A percentile compares a stretch with the other conserved stretches of the same genome.
Conservation (phyloP, 768 basidiomycete species). For the Pilatotrama ljubarskyi region DNA sequence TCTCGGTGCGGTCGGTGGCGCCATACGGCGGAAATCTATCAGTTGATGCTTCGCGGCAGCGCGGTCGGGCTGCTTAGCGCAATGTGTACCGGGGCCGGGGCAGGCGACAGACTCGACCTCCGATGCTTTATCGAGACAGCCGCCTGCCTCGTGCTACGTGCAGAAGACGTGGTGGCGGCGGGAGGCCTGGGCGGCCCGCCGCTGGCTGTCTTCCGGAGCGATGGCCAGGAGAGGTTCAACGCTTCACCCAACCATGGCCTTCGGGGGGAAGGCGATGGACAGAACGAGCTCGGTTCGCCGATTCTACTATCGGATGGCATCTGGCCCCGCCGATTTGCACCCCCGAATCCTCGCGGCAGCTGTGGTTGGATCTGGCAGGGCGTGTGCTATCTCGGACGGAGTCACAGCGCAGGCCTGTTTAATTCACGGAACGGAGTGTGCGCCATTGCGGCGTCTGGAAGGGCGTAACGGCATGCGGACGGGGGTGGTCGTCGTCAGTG, state of each 20-base stretch:
- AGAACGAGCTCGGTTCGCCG: conserved; percentile 4
- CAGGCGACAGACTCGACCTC: neutral
- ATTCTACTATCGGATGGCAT: conserved; percentile 23
- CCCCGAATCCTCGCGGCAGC: conserved; percentile 19
- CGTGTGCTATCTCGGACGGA: neutral
- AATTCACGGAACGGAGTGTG: neutral
- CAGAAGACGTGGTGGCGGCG: too few relatives aligned
- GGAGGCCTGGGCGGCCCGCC: too few relatives aligned
- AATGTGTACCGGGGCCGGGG: neutral
- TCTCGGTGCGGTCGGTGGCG: conserved; percentile 8
- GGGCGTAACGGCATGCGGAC: neutral
- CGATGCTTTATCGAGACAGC: neutral
- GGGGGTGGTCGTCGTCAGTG: neutral
- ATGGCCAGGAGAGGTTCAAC: neutral
- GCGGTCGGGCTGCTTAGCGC: neutral
- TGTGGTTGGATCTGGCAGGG: conserved; percentile 3
- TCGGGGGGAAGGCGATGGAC: conserved; percentile 4
- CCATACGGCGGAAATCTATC: conserved; percentile 7
- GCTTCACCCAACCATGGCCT: conserved; percentile 11
- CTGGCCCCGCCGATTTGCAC: conserved; percentile 21
- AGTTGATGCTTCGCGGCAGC: conserved; percentile 18
- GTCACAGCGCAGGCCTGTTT: too few relatives aligned
- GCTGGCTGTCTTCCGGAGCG: too few relatives aligned
- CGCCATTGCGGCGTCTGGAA: neutral
- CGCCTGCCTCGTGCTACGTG: neutral